Percentiles rank a stretch among this genome's conserved stretches.
phyloP scores from a whole-genome alignment of 2,329 filamentous ascomycete genomes.

The Botrytis paeoniae region DNA sequence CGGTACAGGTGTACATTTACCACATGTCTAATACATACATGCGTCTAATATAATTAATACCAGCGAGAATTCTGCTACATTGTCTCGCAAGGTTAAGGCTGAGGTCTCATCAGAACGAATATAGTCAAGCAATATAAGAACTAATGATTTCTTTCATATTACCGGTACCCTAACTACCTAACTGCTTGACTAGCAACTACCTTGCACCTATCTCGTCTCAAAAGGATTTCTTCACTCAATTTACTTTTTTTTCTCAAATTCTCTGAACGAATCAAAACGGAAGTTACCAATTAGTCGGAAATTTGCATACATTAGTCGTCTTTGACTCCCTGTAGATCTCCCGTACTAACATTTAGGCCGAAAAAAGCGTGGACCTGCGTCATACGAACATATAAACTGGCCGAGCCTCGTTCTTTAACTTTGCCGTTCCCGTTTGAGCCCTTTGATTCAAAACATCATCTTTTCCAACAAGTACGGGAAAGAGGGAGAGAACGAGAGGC shows the following conservation, averaged over 20 bases:
- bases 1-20: not conserved
- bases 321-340: slow-evolving; percentile 16
- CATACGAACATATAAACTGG: slow-evolving; percentile 7
- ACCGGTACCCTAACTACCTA: not conserved
- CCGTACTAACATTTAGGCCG: not conserved
- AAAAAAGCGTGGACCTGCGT: slow-evolving; percentile 2
- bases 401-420: not conserved
- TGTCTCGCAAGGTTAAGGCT: not conserved
- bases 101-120: not conserved
- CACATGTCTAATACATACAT: not conserved
- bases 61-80: not conserved
- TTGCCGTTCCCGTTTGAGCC: not conserved
- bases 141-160: not conserved
- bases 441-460: not conserved
- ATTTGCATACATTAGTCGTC: not conserved
- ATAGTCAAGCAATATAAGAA: not conserved
- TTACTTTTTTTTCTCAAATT: not conserved
- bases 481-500: not conserved
- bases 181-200: not conserved
- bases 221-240: not conserved
- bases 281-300: slow-evolving; percentile 3
- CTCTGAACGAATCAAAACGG: not conserved
- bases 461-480: not conserved
- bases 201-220: not conserved
- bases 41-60: not conserved